A percentile compares a stretch with the other conserved stretches of the same genome.
Conservation (phyloP, 2,329 filamentous ascomycete genomes). For the Colletotrichum spaethianum region DNA sequence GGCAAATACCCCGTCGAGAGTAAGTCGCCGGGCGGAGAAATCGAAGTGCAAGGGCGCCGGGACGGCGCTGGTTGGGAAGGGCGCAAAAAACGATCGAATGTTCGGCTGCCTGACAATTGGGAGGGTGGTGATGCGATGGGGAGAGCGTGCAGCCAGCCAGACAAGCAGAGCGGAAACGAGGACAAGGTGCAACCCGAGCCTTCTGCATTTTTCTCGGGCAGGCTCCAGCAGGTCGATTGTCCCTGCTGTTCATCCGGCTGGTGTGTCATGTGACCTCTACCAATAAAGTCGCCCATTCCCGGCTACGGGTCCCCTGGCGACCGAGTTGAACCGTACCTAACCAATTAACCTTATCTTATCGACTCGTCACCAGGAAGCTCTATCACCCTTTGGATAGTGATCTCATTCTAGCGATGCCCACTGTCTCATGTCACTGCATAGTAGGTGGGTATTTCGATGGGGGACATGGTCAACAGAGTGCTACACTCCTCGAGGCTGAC, state of each 20-base stretch:
- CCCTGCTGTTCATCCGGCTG: constrained; percentile 8
- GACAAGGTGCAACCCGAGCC: constrained; percentile 33
- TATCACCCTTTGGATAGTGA: background rate
- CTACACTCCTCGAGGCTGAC: background rate
- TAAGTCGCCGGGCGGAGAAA: background rate
- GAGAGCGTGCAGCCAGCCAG: constrained; percentile 31
- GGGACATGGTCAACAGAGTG: background rate
- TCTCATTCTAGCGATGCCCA: background rate
- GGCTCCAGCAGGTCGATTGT: constrained; percentile 19
- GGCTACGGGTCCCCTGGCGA: background rate
- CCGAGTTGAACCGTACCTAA: background rate
- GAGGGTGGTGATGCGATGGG: constrained; percentile 27
- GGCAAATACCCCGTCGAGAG: background rate
- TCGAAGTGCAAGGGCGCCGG: background rate
- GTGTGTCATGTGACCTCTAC: constrained; percentile 10
- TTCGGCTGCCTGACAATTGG: constrained; percentile 11
- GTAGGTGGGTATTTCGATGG: background rate
- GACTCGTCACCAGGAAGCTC: background rate
- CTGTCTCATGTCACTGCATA: background rate
- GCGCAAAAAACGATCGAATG: constrained; percentile 2
- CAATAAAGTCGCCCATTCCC: background rate
- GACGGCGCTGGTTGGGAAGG: background rate
- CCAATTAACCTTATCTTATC: constrained; percentile 34
- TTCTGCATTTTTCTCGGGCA: constrained; percentile 33
- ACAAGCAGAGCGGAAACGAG: constrained; percentile 28